Base-by-base conservation (phyloP, 768 basidiomycete species). In the Leccinum disarticulatum region DNA sequence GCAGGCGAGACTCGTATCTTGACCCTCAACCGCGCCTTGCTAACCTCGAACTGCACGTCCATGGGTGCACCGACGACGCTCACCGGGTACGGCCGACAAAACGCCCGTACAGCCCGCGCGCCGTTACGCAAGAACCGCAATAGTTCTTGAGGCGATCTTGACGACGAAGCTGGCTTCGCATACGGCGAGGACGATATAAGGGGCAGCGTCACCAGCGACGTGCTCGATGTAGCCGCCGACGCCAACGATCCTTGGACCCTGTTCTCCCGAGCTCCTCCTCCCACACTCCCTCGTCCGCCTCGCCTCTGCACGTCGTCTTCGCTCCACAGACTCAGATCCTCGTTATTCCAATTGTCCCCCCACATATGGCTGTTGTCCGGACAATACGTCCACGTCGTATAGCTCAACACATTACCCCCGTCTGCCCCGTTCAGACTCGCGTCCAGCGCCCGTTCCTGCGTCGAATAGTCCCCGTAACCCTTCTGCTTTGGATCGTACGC, bases 311-410 rank as follows among this genome's bases (percentile, higher is more conserved):
- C 61, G 70, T 98, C 95, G 64, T 94, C 91, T 4, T 73, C 64
- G 65, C 87, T 88, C 91, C 91, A 98, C 14, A 98, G 62, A 63
- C 91, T 93, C 59, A 98, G 72, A 76, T 98, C 96, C 76, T 99
- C 96, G 75, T 91, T 84, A 72, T 98, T 95, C 96, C 95, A 99
- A 1, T 87, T 87, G 74, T 99, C 96, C 14, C 96, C 94, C 92
- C 91, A 97, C 68, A 83, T 77, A 69, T 98, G 93, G 27, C 79
- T 80, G 68, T 87, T 87, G 65, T 96, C 91, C 0, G 90, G 78
- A 60, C 89, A 88, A 70, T 95, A 97, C 35, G 87, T 90, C 95
- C 95, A 97, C 9, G 93, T 76, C 50, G 93, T 94, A 72, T 85
- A 96, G 65, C 81, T 92, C 59, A 95, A 73, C 36, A 73, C 81